A percentile compares a stretch with the other conserved stretches of the same genome.
These are phyloP conservation scores for Oidiodendron maius DNA, from an alignment of 495 filamentous ascomycete species.

Conservation along the genomic window DNA sequence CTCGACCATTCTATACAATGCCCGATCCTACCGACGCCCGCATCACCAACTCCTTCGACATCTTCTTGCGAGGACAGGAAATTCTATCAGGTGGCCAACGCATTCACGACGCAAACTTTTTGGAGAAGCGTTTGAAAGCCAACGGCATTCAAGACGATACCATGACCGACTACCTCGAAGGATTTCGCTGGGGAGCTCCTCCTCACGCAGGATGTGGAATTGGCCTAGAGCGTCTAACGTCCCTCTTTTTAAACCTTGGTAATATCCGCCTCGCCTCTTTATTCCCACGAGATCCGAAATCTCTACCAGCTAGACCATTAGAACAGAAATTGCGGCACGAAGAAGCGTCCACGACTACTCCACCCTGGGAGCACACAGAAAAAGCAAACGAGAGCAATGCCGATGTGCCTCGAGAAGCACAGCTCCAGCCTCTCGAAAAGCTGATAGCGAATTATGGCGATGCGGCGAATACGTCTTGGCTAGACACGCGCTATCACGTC, in stretches of 20 bases:
- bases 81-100: conserved; percentile 89
- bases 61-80: conserved; percentile 91
- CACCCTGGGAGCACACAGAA: conserved; percentile 41
- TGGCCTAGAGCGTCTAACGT: conserved; percentile 80
- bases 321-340: conserved; percentile 67
- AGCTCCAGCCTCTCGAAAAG: conserved; percentile 68
- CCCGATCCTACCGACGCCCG: conserved; percentile 67
- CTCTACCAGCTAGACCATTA: conserved; percentile 52
- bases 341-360: conserved; percentile 64
- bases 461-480: conserved; percentile 81
- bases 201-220: conserved; percentile 90
- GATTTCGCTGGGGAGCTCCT: conserved; percentile 81
- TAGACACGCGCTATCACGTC: conserved; percentile 74
- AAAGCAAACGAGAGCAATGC: neutral
- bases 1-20: conserved; percentile 92
- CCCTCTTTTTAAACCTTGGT: conserved; percentile 76
- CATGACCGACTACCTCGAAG: conserved; percentile 85
- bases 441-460: conserved; percentile 87
- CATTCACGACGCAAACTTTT: conserved; percentile 71
- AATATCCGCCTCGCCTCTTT: conserved; percentile 85
- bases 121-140: conserved; percentile 71
- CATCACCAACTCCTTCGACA: conserved; percentile 89
- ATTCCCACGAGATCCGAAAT: conserved; percentile 81
- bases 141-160: conserved; percentile 65
- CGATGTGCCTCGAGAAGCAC: conserved; percentile 28